phyloP scores from a whole-genome alignment of 352 stramenopile genomes.

The Hyaloperonospora brassicae region DNA sequence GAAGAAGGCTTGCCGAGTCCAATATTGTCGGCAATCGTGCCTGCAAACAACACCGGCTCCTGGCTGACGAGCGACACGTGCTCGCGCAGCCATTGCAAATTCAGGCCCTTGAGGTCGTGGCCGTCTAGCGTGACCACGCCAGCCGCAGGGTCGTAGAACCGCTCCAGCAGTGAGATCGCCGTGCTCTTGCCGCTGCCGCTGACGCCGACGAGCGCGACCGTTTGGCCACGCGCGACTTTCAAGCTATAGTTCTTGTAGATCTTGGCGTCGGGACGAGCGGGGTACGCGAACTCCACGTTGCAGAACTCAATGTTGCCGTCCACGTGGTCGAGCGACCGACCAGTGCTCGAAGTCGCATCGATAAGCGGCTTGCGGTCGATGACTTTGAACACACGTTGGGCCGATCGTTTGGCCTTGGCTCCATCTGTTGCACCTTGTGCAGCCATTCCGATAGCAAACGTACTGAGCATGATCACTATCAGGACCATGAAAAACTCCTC shows the following conservation, averaged over 20 bases:
- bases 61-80: constrained; percentile 31
- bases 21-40: constrained; percentile 33
- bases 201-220: constrained; percentile 27
- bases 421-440: constrained; percentile 27
- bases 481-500: constrained; percentile 66
- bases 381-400: constrained; percentile 30
- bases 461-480: constrained; percentile 59
- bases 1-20: constrained; percentile 28
- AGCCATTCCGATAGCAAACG: constrained; percentile 31
- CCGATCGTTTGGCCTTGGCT: constrained; percentile 25
- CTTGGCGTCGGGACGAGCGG: constrained; percentile 29
- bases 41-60: constrained; percentile 30
- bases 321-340: constrained; percentile 18
- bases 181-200: constrained; percentile 34
- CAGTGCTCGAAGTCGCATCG: constrained; percentile 22
- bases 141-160: constrained; percentile 28
- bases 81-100: constrained; percentile 29
- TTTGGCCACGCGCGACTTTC: constrained; percentile 29
- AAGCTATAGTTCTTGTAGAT: constrained; percentile 35
- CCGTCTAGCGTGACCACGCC: constrained; percentile 27
- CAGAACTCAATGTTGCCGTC: constrained; percentile 31
- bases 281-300: constrained; percentile 28
- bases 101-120: constrained; percentile 27
- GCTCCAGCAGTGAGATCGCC: constrained; percentile 28
- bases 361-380: constrained; percentile 30